Conservation (phyloP, 225 moss, liverwort and hornwort genomes). For the Pseudisothecium myosuroides region DNA sequence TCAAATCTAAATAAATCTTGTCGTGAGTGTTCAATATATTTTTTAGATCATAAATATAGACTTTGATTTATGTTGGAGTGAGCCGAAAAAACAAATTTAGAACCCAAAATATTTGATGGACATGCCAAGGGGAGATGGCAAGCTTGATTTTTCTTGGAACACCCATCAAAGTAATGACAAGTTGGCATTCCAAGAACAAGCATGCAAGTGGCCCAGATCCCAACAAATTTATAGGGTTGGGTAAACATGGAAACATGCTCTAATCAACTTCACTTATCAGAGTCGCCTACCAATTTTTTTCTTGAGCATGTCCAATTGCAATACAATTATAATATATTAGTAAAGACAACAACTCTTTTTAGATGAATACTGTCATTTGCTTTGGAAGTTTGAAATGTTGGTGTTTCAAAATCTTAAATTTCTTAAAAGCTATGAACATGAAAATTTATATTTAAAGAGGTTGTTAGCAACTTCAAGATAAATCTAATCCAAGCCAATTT, state of each 20-base stretch:
- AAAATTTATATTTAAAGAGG: not conserved
- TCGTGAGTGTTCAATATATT: not conserved
- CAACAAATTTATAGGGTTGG: not conserved
- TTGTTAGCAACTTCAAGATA: not conserved
- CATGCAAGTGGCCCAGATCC: rapidly evolving
- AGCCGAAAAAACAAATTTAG: not conserved
- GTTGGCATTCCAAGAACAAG: not conserved
- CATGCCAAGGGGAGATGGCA: not conserved
- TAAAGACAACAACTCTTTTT: not conserved
- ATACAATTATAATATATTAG: not conserved
- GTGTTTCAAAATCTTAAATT: too few species aligned
- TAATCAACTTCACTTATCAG: rapidly evolving
- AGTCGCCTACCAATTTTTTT: rapidly evolving
- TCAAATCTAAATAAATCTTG: not conserved
- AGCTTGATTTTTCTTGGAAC: not conserved
- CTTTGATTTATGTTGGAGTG: rapidly evolving
- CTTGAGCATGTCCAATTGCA: not conserved
- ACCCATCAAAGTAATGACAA: rapidly evolving
- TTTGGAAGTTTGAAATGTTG: not conserved
- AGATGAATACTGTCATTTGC: rapidly evolving
- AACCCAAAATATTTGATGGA: not conserved
- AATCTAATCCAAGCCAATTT: not conserved
- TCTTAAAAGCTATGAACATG: too few species aligned
- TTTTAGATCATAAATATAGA: not conserved
- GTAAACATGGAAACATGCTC: not conserved